Conservation (phyloP, 352 stramenopile genomes). For the Globisporangium parvum region DNA sequence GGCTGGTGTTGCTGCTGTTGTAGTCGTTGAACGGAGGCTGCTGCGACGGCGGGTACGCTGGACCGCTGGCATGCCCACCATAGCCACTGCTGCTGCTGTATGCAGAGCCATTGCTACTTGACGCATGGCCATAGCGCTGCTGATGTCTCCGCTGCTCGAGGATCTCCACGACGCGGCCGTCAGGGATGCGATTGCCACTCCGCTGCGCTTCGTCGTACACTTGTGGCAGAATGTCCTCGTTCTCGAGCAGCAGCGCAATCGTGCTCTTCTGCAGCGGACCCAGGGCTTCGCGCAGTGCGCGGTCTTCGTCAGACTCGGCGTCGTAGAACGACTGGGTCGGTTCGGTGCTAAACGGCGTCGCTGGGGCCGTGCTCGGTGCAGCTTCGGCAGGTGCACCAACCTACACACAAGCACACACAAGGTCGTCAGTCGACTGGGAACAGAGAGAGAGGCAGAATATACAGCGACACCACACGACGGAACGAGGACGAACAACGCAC, state of each 20-base stretch:
- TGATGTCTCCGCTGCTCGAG: slow-evolving; percentile 55
- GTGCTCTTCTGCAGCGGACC: slow-evolving; percentile 67
- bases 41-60: slow-evolving; percentile 12
- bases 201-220: slow-evolving; percentile 79
- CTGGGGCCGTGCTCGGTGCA: neutral
- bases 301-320: slow-evolving; percentile 46
- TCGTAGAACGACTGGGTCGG: slow-evolving; percentile 13
- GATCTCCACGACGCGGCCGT: slow-evolving; percentile 75
- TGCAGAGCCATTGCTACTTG: slow-evolving; percentile 17
- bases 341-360: slow-evolving; percentile 3
- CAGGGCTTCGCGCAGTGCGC: slow-evolving; percentile 53
- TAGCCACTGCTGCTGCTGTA: slow-evolving; percentile 8
- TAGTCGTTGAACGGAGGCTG: slow-evolving; percentile 16
- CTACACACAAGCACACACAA: slow-evolving; percentile 5
- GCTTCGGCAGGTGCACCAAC: slow-evolving; percentile 7
- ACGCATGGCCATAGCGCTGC: slow-evolving; percentile 22
- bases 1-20: neutral
- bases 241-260: slow-evolving; percentile 64
- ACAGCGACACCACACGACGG: no score
- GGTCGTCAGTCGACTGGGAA: no score
- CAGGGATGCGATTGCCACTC: slow-evolving; percentile 67
- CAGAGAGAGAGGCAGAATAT: neutral
- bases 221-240: slow-evolving; percentile 67
- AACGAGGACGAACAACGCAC: slow-evolving; percentile 16
- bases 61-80: slow-evolving; percentile 21